A percentile compares a stretch with the other conserved stretches of the same genome.
Conservation (phyloP, 2,329 filamentous ascomycete species). For the Dendrostoma leiphaemia region DNA sequence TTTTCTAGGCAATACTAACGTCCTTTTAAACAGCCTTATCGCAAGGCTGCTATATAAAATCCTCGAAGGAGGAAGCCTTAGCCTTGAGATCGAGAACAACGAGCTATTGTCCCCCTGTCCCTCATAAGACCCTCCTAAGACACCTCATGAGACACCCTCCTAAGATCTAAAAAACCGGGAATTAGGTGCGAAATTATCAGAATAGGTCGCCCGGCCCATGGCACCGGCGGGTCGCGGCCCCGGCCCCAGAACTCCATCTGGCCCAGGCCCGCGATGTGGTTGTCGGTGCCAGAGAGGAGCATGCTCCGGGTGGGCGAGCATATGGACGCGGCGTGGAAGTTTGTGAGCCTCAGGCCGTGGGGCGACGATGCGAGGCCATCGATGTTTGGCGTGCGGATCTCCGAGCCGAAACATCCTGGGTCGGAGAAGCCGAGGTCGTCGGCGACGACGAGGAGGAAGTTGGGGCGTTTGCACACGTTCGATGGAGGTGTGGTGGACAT, state of each 20-base stretch:
- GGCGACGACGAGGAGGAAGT: constrained; percentile 45
- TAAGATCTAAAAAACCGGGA: too few species aligned
- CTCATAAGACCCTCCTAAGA: too few species aligned
- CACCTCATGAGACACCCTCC: too few species aligned
- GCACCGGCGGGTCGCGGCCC: background rate
- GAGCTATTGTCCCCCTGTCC: too few species aligned
- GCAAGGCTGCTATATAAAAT: too few species aligned
- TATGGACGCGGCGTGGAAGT: constrained; percentile 58
- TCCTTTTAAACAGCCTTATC: too few species aligned
- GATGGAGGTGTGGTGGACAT: background rate
- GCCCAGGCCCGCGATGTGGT: constrained; percentile 13
- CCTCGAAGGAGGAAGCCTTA: too few species aligned
- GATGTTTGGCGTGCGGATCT: constrained; percentile 57
- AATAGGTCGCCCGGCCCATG: background rate
- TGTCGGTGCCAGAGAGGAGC: constrained; percentile 50
- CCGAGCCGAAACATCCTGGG: constrained; percentile 51
- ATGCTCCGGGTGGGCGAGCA: constrained; percentile 60
- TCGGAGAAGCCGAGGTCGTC: constrained; percentile 45
- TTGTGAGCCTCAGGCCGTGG: constrained; percentile 52
- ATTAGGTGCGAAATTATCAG: too few species aligned
- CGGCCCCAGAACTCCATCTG: constrained; percentile 3
- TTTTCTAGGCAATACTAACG: too few species aligned
- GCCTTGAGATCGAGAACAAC: too few species aligned
- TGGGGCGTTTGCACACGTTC: constrained; percentile 26
- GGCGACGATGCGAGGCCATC: constrained; percentile 45